These are phyloP conservation scores for Boletus patriciae DNA, from an alignment of 768 basidiomycete genomes.

Conservation along the genomic window DNA sequence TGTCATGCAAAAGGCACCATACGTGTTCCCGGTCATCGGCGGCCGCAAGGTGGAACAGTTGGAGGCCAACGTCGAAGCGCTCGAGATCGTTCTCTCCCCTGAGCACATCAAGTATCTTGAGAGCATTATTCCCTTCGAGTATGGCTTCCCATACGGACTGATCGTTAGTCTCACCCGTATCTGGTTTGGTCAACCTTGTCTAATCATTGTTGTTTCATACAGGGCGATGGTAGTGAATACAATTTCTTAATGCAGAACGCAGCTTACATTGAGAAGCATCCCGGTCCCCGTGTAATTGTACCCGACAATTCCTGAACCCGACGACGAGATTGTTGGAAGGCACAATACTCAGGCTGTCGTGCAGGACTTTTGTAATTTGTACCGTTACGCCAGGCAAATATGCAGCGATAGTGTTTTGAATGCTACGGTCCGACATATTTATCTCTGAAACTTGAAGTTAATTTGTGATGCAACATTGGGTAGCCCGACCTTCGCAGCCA, in stretches of 20 bases:
- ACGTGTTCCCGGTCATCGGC: conserved; percentile 31
- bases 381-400: too few relatives aligned
- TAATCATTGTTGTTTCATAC: not conserved
- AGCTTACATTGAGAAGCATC: conserved; percentile 26
- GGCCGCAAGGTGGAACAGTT: conserved; percentile 55
- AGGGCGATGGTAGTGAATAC: conserved; percentile 32
- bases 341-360: not conserved
- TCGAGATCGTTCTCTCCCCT: conserved; percentile 45
- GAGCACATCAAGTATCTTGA: conserved; percentile 28
- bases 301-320: conserved; percentile 4
- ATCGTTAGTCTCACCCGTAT: conserved; percentile 28
- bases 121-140: conserved; percentile 41
- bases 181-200: not conserved
- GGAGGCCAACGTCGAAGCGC: conserved; percentile 48
- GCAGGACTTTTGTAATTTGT: not conserved
- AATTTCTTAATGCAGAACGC: conserved; percentile 10
- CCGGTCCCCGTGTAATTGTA: conserved; percentile 4
- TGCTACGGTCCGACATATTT: too few relatives aligned
- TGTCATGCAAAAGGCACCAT: conserved; percentile 51
- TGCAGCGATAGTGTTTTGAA: too few relatives aligned
- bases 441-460: too few relatives aligned
- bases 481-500: too few relatives aligned
- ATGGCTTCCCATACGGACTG: conserved; percentile 41
- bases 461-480: too few relatives aligned
- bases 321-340: not conserved